A percentile compares a stretch with the other conserved stretches of the same genome.
Evolutionary conservation across 1,284 basidiomycete species (phyloP).

Genomic region (Rhodotorula sp.): DNA sequence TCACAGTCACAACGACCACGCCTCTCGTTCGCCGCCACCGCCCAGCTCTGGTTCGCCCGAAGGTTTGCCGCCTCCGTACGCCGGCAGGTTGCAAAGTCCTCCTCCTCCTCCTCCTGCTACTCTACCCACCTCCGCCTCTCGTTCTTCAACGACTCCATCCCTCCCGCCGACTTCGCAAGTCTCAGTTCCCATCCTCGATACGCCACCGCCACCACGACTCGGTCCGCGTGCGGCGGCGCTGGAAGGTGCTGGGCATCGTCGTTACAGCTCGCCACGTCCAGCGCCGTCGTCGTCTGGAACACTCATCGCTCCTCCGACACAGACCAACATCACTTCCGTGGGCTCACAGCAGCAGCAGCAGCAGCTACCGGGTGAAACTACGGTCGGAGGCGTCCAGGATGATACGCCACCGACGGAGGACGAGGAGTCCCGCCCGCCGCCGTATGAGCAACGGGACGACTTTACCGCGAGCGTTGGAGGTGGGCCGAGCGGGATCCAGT

Average conservation of each 20-base stretch:
- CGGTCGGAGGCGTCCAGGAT: neutral
- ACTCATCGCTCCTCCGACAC: too few relatives aligned
- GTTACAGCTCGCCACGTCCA: too few relatives aligned
- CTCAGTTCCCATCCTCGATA: too few relatives aligned
- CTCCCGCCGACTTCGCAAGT: neutral
- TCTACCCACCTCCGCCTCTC: too few relatives aligned
- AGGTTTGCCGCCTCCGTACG: neutral
- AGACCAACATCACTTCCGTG: too few relatives aligned
- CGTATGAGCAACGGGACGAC: slow-evolving; percentile 5
- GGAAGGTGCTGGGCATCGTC: too few relatives aligned
- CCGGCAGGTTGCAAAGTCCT: neutral
- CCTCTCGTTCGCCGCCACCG: neutral
- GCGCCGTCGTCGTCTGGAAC: too few relatives aligned
- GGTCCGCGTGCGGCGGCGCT: too few relatives aligned
- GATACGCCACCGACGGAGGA: neutral
- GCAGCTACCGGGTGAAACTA: neutral
- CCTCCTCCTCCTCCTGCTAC: neutral
- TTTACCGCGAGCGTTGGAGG: neutral
- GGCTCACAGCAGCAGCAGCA: neutral
- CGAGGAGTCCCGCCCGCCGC: neutral
- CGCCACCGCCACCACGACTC: too few relatives aligned
- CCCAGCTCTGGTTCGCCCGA: neutral
- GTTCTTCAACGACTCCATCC: neutral
- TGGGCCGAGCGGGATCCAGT: neutral
- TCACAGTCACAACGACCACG: too few relatives aligned